Percentiles rank a stretch among this genome's conserved stretches.
These are phyloP conservation scores for Neurospora sp. DNA, from an alignment of 495 filamentous ascomycete species.

Conservation along the genomic window DNA sequence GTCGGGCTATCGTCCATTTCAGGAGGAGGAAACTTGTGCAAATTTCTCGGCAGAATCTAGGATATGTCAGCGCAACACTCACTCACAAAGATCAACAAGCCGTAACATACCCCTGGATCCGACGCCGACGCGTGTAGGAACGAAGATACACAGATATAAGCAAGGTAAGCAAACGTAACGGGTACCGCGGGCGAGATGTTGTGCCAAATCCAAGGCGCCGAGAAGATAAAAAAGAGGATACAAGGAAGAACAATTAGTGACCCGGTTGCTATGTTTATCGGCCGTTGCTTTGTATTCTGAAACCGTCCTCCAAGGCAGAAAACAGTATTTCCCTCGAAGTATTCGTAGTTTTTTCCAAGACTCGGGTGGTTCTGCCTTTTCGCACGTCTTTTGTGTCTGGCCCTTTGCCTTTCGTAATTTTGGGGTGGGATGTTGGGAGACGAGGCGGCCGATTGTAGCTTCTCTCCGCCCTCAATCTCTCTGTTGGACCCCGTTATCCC, in stretches of 20 bases:
- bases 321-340: constrained; percentile 83
- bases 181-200: constrained; percentile 89
- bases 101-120: constrained; percentile 73
- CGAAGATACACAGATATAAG: constrained; percentile 81
- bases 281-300: constrained; percentile 79
- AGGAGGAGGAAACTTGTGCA: constrained; percentile 46
- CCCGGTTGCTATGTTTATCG: constrained; percentile 86
- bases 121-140: constrained; percentile 85
- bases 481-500: constrained; percentile 39
- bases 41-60: constrained; percentile 76
- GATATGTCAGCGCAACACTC: constrained; percentile 8
- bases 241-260: constrained; percentile 65
- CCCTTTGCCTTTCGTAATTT: constrained; percentile 12
- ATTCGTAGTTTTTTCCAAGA: constrained; percentile 65
- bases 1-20: constrained; percentile 66
- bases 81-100: not conserved
- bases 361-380: constrained; percentile 20
- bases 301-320: constrained; percentile 80
- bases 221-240: constrained; percentile 75
- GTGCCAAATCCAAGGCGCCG: constrained; percentile 82
- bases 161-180: constrained; percentile 81
- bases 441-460: constrained; percentile 64
- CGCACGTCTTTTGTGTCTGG: constrained; percentile 9
- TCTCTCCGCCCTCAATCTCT: constrained; percentile 56
- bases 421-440: constrained; percentile 50